phyloP scores from a whole-genome alignment of 2,329 filamentous ascomycete genomes.

The Fusarium luffae region DNA sequence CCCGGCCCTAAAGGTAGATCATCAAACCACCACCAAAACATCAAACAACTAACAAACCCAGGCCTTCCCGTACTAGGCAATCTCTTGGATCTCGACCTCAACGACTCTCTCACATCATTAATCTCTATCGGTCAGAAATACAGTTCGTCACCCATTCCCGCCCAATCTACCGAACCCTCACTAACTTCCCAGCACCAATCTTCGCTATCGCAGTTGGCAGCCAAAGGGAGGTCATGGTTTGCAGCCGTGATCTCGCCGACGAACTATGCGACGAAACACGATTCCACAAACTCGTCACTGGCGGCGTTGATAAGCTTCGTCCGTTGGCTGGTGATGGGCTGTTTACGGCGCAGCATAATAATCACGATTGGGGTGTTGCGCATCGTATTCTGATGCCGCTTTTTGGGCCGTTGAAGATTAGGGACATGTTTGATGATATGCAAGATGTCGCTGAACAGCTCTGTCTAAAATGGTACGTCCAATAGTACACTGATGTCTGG shows the following conservation, averaged over 20 bases:
- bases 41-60: neutral
- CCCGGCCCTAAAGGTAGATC: conserved; percentile 7
- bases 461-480: conserved; percentile 65
- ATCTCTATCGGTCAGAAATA: neutral
- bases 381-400: conserved; percentile 74
- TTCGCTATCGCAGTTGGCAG: neutral
- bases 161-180: neutral
- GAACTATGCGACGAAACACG: conserved; percentile 73
- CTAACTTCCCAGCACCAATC: neutral
- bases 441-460: conserved; percentile 74
- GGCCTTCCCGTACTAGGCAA: neutral
- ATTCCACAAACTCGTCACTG: conserved; percentile 68
- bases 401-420: conserved; percentile 75
- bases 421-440: conserved; percentile 76
- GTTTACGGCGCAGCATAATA: conserved; percentile 66
- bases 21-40: accelerated
- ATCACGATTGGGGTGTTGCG: conserved; percentile 75
- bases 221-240: neutral
- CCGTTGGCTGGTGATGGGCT: conserved; percentile 72
- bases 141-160: neutral
- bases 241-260: conserved; percentile 52
- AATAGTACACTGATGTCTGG: accelerated
- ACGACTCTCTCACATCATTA: neutral
- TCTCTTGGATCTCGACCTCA: neutral
- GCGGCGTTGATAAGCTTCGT: conserved; percentile 63